Percentiles rank a stretch among this genome's conserved stretches.
Conservation (phyloP, 169 alveolate genomes). For the Cryptosporidium bovis region DNA sequence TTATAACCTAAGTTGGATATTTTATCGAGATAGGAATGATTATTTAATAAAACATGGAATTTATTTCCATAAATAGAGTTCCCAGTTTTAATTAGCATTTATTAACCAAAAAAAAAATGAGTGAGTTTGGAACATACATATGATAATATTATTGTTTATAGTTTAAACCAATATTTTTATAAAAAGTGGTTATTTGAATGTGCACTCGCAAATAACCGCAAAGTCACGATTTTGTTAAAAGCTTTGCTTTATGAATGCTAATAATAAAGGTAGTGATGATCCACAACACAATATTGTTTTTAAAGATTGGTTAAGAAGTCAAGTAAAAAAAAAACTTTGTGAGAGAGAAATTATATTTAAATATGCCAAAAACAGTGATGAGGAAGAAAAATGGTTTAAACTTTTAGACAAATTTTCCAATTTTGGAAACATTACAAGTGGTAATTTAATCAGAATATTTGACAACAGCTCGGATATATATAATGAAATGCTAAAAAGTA, state of each 20-base stretch:
- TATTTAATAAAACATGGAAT: no score
- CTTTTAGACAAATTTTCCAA: slow-evolving; percentile 20
- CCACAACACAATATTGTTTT: not conserved
- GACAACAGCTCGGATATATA: slow-evolving; percentile 66
- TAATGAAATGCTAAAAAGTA: slow-evolving; percentile 57
- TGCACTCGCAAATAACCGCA: not conserved
- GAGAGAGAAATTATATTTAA: not conserved
- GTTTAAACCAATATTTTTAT: no score
- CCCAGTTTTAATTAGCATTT: no score
- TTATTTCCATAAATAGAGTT: no score
- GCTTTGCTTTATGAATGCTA: not conserved
- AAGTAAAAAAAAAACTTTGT: slow-evolving; percentile 1
- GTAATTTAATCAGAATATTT: slow-evolving; percentile 76
- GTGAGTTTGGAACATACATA: no score
- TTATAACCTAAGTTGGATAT: no score
- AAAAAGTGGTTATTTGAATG: no score
- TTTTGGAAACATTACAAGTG: slow-evolving; percentile 78
- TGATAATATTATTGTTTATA: no score
- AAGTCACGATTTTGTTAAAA: not conserved
- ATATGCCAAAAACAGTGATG: not conserved
- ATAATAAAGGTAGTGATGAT: not conserved
- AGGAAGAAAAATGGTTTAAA: slow-evolving; percentile 31
- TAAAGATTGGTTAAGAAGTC: slow-evolving; percentile 20
- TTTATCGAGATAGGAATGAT: no score
- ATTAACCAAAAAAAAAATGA: no score